Percentiles rank a stretch among this genome's conserved stretches.
These are phyloP conservation scores for Colletotrichum sp. DNA, from an alignment of 2,329 filamentous ascomycete species.

Conservation along the genomic window DNA sequence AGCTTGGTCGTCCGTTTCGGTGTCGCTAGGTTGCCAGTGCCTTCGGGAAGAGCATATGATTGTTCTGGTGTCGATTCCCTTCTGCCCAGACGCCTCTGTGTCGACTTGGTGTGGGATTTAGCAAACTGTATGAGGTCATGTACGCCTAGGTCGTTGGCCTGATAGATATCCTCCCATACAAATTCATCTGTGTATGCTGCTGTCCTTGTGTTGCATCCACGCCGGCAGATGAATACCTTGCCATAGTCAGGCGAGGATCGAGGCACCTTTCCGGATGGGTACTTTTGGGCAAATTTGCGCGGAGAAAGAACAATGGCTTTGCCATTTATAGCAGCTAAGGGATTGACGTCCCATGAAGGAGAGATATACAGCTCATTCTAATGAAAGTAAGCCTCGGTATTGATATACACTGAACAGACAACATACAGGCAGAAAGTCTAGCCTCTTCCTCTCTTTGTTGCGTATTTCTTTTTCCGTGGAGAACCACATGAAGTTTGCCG, in stretches of 20 bases:
- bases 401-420: background rate
- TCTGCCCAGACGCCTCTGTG: constrained; percentile 51
- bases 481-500: constrained; percentile 95
- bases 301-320: constrained; percentile 82
- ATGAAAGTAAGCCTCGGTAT: background rate
- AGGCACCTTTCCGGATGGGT: constrained; percentile 78
- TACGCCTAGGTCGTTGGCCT: constrained; percentile 68
- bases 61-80: constrained; percentile 34
- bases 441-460: constrained; percentile 81
- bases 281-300: constrained; percentile 68
- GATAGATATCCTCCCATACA: constrained; percentile 85
- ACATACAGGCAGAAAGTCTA: constrained; percentile 74
- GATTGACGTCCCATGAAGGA: constrained; percentile 84
- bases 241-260: constrained; percentile 76
- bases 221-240: constrained; percentile 87
- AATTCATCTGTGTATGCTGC: constrained; percentile 94
- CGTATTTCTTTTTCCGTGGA: constrained; percentile 88
- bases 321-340: constrained; percentile 87
- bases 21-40: constrained; percentile 25
- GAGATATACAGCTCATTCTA: constrained; percentile 94
- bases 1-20: constrained; percentile 22
- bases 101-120: constrained; percentile 74
- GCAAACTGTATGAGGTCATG: constrained; percentile 70
- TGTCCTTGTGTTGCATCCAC: constrained; percentile 88
- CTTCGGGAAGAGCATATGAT: constrained; percentile 30